Evolutionary conservation across 2,329 filamentous ascomycete species (phyloP), one percentile per base, ranked within the genome.

Genomic region (Stagonosporopsis vannaccii): DNA sequence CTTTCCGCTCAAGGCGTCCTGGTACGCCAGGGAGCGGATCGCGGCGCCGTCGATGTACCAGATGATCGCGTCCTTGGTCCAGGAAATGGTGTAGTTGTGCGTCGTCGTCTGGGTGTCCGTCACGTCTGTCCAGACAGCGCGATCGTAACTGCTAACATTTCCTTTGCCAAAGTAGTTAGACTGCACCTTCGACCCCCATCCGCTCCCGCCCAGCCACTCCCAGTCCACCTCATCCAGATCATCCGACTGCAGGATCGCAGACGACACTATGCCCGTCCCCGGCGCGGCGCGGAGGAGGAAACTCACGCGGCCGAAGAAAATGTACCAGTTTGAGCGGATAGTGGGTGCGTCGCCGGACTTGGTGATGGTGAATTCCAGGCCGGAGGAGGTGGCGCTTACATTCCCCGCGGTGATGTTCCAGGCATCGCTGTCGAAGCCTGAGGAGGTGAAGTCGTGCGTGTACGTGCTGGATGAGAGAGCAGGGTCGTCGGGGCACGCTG

Each of bases 181-280:
- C 63, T 90, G 82, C 4, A 84, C 88, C 32, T 81, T 76, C 6
- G 80, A 84, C 39, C 77, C 75, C 12, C 49, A 54, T 13, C 25
- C 17, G 69, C 90, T 87, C 51, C 82, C 82, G 40, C 90, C 90
- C 48, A 91, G 81, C 68, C 90, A 89, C 71, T 93, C 90, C 78
- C 90, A 93, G 71, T 96, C 92, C 33, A 96, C 86, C 77, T 96
- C 91, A 72, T 96, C 92, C 6, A 93, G 82, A 65, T 91, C 89
- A 62, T 94, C 89, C 51, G 89, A 92, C 63, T 94, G 81, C 74
- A 92, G 82, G 74, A 96, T 92, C 67, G 95, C 87, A 61, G 89
- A 83, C 70, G 87, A 91, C 65, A 96, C 85, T 57, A 96, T 87
- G 42, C 92, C 92, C 5, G 78, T 79, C 9, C 92, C 92, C 1